Conservation (phyloP, 2,329 filamentous ascomycete genomes). For the Microcyclosporella mali region DNA sequence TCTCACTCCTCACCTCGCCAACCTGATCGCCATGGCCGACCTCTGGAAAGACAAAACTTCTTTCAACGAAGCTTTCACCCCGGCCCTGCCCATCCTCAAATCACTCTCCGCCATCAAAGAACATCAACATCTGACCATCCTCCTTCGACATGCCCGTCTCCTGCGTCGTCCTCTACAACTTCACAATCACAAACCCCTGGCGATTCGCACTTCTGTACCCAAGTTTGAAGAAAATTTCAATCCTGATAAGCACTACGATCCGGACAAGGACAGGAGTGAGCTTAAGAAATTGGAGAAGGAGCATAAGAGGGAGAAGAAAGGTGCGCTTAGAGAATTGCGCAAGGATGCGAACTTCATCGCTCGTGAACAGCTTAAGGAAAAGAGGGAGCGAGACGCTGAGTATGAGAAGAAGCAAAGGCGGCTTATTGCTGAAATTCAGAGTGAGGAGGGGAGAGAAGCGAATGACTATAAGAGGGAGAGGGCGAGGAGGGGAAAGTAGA, state of each 20-base stretch:
- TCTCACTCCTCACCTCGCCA: slow-evolving; percentile 51
- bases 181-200: slow-evolving; percentile 79
- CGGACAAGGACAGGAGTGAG: slow-evolving; percentile 82
- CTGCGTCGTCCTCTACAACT: slow-evolving; percentile 74
- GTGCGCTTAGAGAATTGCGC: slow-evolving; percentile 83
- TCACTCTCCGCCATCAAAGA: slow-evolving; percentile 37
- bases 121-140: slow-evolving; percentile 56
- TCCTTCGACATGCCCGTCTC: slow-evolving; percentile 57
- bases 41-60: slow-evolving; percentile 68
- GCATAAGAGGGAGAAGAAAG: slow-evolving; percentile 93
- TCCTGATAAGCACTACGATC: slow-evolving; percentile 94
- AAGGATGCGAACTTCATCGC: slow-evolving; percentile 95
- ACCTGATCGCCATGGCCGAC: slow-evolving; percentile 63
- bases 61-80: slow-evolving; percentile 72
- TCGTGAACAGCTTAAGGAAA: slow-evolving; percentile 79
- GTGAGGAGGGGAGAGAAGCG: slow-evolving; percentile 15
- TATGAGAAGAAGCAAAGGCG: slow-evolving; percentile 96
- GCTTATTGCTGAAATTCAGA: slow-evolving; percentile 85
- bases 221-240: slow-evolving; percentile 97
- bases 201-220: slow-evolving; percentile 81
- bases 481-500: slow-evolving; percentile 15
- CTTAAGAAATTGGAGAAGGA: slow-evolving; percentile 77
- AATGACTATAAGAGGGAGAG: slow-evolving; percentile 18
- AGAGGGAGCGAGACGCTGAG: slow-evolving; percentile 85
- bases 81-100: slow-evolving; percentile 37